Evolutionary conservation across 163 green algal genomes (phyloP), one percentile per base, ranked within the genome.

Genomic region (Prototheca cutis): DNA sequence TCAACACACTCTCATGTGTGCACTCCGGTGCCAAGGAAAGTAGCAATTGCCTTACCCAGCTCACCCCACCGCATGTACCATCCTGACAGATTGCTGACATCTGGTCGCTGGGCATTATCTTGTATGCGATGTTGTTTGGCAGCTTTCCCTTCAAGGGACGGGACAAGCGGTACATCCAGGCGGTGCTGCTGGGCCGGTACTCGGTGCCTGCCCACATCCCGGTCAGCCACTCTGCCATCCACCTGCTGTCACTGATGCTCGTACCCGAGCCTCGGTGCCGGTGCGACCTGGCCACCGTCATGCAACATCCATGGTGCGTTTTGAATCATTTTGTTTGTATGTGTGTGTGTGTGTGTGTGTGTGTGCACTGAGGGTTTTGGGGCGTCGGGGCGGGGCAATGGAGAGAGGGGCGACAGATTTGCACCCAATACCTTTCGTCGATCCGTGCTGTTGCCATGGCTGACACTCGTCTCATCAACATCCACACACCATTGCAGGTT

Each of bases 121-220:
- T 89, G 53, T 89, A 81, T 45, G 76, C 81, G 6, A 86, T 88
- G 81, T 79, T 88, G 21, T 81, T 79, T 52, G 81, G 79, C 18
- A 58, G 71, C 51, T 81, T 82, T 60, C 81, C 81, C 6, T 86
- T 84, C 48, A 59, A 27, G 52, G 30, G 30, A 4, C 63, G 48
- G 48, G 61, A 63, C 10, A 56, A 72, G 18, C 32, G 63, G 18
- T 62, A 63, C 53, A 53, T 62, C 25, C 47, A 33, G 24, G 47
- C 17, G 4, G 53, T 66, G 19, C 27, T 61, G n/a, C 48, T 21
- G 1, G 58, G 52, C 4, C 21, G 15, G 15, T 66, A 63, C 45
- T 18, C 40, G 17, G 28, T 71, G 28, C 57, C 63, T 7, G 34
- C 52, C 13, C 13, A 51, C 42, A 23, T 51, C 42, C 42, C 10